Evolutionary conservation across 352 stramenopile species (phyloP), one percentile per base, ranked within the genome.

Genomic region (Globisporangium takayamanum): DNA sequence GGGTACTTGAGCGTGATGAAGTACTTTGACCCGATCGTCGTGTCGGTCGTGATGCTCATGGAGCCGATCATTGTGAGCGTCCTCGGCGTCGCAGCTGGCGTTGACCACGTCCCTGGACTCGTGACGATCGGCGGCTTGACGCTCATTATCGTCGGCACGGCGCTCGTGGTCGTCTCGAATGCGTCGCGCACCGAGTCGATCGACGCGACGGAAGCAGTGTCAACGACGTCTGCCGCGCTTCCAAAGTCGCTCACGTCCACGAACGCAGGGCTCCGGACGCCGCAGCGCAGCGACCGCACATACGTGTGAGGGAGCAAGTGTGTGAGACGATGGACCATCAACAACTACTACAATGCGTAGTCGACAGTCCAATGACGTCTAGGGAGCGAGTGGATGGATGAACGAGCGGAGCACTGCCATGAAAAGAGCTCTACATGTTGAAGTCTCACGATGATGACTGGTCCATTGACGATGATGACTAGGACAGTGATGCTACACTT

Each of bases 1-100:
- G 88, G 88, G 15, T 97, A 94, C 73, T 83, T 97, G 63, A 88
- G 77, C 44, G 86, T 95, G 46, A 91, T 97, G 80, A 96, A 97
- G 61, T 96, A 97, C 70, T 97, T 97, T 62, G 88, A 96, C 61
- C 80, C 88, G 25, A 91, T 97, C 53, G 85, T 96, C 15, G 73
- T 96, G 47, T 87, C 84, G 28, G 89, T 94, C 50, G 84, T 96
- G 28, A 93, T 82, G 54, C 64, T 96, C 18, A 68, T 96, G 53
- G 87, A 97, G 70, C 88, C 88, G 7, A 88, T 96, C 50, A 69
- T 92, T n/a, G 89, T 80, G 3, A 87, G 80, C 14, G 70, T 73
- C 6, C 82, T 96, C 53, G 89, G 86, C 42, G 82, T 91, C 36
- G 63, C 75, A 33, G 76, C 79, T 53, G 82, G 84, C 15, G 82